Conservation (phyloP, 495 filamentous ascomycete species). For the Barbatosphaeria neglecta region DNA sequence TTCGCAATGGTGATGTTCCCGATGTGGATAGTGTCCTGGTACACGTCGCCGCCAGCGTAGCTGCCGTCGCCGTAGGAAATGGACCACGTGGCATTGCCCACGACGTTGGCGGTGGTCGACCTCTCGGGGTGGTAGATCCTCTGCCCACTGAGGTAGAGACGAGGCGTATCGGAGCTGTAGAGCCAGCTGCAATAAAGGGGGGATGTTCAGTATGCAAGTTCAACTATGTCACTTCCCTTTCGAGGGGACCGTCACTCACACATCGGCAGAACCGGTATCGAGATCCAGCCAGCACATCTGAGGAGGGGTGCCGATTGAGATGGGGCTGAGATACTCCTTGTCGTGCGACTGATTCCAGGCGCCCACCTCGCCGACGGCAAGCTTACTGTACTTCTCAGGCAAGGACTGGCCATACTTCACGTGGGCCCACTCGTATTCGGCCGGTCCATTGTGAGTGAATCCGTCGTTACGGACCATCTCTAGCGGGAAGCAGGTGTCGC, state of each 20-base stretch:
- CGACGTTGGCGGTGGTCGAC: slow-evolving; percentile 47
- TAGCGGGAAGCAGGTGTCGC: slow-evolving; percentile 4
- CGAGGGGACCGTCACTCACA: slow-evolving; percentile 41
- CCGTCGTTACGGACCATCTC: slow-evolving; percentile 6
- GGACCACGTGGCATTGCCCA: slow-evolving; percentile 45
- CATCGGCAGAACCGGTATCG: slow-evolving; percentile 66
- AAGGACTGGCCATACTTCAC: slow-evolving; percentile 9
- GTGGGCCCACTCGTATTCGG: slow-evolving; percentile 10
- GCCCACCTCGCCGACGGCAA: slow-evolving; percentile 1
- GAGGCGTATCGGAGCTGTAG: slow-evolving; percentile 9
- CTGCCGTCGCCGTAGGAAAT: slow-evolving; percentile 47
- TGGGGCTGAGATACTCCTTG: slow-evolving; percentile 49
- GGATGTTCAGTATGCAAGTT: not conserved
- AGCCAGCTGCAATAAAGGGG: slow-evolving; percentile 11
- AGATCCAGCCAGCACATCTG: slow-evolving; percentile 57
- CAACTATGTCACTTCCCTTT: not conserved
- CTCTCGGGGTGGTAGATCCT: slow-evolving; percentile 30
- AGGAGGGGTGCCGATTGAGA: slow-evolving; percentile 56
- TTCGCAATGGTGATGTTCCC: slow-evolving; percentile 40
- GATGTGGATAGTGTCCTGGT: slow-evolving; percentile 22
- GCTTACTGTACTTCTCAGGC: not conserved
- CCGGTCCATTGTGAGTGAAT: slow-evolving; percentile 11
- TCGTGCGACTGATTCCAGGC: slow-evolving; percentile 25
- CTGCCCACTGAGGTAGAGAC: slow-evolving; percentile 1
- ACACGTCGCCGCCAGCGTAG: slow-evolving; percentile 23